Conservation (phyloP, 345 rosid genomes). For the Streptanthus diversifolius region DNA sequence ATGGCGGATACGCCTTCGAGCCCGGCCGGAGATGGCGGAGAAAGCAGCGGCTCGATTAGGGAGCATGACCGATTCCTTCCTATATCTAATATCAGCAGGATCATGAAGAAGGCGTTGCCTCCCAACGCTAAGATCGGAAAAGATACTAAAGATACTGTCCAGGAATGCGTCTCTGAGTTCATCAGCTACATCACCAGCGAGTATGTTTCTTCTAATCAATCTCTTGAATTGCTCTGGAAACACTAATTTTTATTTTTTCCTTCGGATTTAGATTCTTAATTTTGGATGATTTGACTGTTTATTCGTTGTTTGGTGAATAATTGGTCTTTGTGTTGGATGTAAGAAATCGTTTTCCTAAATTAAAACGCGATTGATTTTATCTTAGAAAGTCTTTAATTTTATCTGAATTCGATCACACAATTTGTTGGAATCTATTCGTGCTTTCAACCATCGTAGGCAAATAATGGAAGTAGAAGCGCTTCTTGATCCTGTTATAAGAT, state of each 20-base stretch:
- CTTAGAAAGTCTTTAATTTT: not conserved
- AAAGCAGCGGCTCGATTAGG: slow-evolving; percentile 54
- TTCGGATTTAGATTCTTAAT: not conserved
- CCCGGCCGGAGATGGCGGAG: slow-evolving; percentile 69
- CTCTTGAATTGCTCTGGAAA: too few species aligned
- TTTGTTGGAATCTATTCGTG: not conserved
- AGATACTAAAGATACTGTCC: slow-evolving; percentile 66
- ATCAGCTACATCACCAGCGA: slow-evolving; percentile 71
- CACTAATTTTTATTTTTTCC: not conserved
- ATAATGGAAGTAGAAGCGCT: not conserved
- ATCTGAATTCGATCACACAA: not conserved
- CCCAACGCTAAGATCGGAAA: slow-evolving; percentile 62
- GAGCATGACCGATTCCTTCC: slow-evolving; percentile 66
- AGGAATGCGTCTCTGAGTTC: slow-evolving; percentile 71
- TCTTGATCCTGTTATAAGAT: not conserved
- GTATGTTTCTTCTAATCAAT: slow-evolving; percentile 31
- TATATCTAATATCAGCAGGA: slow-evolving; percentile 63
- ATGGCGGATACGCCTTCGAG: slow-evolving; percentile 66
- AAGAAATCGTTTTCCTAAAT: not conserved
- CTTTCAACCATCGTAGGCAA: not conserved
- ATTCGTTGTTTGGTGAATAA: not conserved
- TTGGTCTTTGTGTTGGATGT: not conserved
- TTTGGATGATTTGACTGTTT: not conserved
- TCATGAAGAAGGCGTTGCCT: slow-evolving; percentile 69
- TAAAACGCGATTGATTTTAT: not conserved